phyloP scores from a whole-genome alignment of 2,329 filamentous ascomycete species.

The Sarocladiaceae sp. region DNA sequence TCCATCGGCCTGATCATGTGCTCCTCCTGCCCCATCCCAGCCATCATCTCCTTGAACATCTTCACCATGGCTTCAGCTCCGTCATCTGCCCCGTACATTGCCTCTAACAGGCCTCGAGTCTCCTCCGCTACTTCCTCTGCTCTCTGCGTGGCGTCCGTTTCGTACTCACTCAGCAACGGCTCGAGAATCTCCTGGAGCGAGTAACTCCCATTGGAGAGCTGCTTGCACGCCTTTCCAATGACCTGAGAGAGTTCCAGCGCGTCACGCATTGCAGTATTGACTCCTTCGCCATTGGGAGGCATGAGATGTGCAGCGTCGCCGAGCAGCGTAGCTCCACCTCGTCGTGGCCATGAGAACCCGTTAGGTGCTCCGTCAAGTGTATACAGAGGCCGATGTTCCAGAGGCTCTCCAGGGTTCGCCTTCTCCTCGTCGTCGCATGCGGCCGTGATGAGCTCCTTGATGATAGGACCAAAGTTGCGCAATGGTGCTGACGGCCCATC shows the following conservation, averaged over 20 bases:
- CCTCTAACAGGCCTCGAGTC: background rate
- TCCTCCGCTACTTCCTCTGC: background rate
- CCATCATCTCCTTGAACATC: conserved; percentile 1
- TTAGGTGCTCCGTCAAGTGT: conserved; percentile 32
- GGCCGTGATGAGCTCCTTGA: conserved; percentile 21
- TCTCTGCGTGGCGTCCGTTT: background rate
- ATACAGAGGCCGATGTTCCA: conserved; percentile 22
- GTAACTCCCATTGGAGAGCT: background rate
- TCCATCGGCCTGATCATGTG: background rate
- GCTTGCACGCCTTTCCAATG: conserved; percentile 14
- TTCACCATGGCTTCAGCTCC: conserved; percentile 1
- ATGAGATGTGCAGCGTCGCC: conserved; percentile 50
- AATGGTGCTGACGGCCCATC: conserved; percentile 15
- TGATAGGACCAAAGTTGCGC: conserved; percentile 18
- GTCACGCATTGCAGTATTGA: conserved; percentile 47
- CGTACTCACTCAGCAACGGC: background rate
- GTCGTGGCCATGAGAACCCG: conserved; percentile 33
- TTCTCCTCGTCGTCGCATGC: conserved; percentile 21
- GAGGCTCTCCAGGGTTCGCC: conserved; percentile 11
- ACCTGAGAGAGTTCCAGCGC: conserved; percentile 35
- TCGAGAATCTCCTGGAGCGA: background rate
- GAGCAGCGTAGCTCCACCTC: conserved; percentile 39
- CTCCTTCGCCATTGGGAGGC: conserved; percentile 45
- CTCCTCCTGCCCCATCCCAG: background rate
- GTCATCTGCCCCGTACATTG: background rate